Conservation (phyloP, 116 monocot species). For the Dioscorea cayenensis region DNA sequence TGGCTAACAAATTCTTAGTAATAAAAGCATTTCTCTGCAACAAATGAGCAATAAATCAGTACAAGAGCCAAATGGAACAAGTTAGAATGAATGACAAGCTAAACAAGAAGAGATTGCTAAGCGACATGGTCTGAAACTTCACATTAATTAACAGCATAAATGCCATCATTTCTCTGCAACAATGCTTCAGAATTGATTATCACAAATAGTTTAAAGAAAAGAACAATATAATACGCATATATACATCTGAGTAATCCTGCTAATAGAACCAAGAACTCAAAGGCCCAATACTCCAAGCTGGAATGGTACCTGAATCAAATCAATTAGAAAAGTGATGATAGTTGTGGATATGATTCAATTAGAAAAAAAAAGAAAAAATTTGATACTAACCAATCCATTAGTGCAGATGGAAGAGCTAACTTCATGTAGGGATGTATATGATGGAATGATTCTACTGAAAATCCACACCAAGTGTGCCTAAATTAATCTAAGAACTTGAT, state of each 20-base stretch:
- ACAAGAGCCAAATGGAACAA: no score
- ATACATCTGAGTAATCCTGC: conserved; percentile 85
- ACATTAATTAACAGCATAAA: no score
- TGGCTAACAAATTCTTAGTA: no score
- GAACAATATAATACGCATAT: background rate
- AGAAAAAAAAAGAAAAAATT: no score
- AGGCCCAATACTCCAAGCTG: conserved; percentile 87
- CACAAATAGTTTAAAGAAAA: background rate
- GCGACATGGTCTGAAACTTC: no score
- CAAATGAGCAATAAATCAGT: no score
- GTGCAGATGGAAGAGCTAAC: conserved; percentile 70
- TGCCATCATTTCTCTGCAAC: no score
- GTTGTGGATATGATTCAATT: background rate
- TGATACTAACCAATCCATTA: conserved; percentile 75
- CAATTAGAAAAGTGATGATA: background rate
- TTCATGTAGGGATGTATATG: conserved; percentile 59
- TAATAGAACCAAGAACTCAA: conserved; percentile 68
- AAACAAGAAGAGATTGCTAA: no score
- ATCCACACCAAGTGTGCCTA: conserved; percentile 53
- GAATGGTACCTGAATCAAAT: background rate
- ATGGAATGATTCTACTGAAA: conserved; percentile 46
- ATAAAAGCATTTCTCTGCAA: no score
- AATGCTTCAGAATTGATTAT: conserved; percentile 29
- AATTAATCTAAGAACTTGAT: conserved; percentile 36
- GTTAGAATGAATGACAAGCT: no score